Base-by-base conservation (phyloP, 805 yeast species). In the Metschnikowia peoriensis region DNA sequence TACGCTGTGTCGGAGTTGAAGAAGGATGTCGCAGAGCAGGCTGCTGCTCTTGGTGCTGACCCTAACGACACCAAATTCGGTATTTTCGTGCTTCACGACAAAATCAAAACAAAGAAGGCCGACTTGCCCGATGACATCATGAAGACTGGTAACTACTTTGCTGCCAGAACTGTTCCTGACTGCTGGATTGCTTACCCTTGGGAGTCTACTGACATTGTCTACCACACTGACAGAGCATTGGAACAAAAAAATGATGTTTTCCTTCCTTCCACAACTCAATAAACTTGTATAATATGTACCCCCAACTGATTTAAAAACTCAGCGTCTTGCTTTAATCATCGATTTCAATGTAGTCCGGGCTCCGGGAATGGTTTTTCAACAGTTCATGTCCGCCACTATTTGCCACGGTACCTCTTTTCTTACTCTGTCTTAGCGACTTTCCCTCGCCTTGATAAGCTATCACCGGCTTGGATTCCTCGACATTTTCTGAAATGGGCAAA, bases 131-230 rank as follows among this genome's bases (percentile, higher is more conserved):
- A 72, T 47, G 80, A 78, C 12, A 75, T 86, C 73, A 77, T 89
- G 76, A 74, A 78, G 38, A 77, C 79, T 34, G 86, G 86, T 49
- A 78, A 82, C 55, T 89, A 89, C 67, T 68, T 85, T 44, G 87
- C 89, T 47, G 96, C 93, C 40, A 76, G 81, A 60, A 84, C 88
- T 40, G 86, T 87, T 39, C 84, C 83, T 28, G 96, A 89, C 65
- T 75, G 73, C 62, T 89, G 96, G 96, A 83, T 89, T 61, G 91
- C 93, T 41, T 89, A 89, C 69, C 96, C 96, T 40, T 89, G 96
- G 96, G 96, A 89, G 66, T 86, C 94, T 16, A 71, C 69, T 28
- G 94, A 89, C 68, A 89, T 89, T 60, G 96, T 88, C 63, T 77
- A 76, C 56, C 96, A 89, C 66, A 85, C 94, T 27, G 75, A 74